phyloP scores from a whole-genome alignment of 441 rosid genomes.

The Pelargonium myrrhifolium region DNA sequence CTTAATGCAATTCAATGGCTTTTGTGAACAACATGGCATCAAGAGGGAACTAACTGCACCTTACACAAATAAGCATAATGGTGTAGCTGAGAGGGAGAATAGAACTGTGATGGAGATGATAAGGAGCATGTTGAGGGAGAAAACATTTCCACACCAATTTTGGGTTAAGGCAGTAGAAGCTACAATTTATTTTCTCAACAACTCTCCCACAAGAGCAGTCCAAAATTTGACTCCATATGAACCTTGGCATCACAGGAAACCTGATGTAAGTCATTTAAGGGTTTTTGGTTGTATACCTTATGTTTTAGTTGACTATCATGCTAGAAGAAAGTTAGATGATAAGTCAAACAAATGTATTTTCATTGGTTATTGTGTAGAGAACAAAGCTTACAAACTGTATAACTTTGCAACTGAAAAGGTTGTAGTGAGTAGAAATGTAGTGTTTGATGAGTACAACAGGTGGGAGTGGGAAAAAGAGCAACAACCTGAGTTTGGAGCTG shows the following conservation, averaged over 20 bases:
- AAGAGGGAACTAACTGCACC: neutral
- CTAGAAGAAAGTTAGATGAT: neutral
- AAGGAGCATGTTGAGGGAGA: neutral
- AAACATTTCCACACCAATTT: neutral
- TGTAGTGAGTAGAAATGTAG: neutral
- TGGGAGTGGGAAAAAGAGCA: neutral
- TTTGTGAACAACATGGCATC: neutral
- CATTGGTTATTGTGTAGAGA: too few relatives aligned
- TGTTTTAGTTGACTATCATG: neutral
- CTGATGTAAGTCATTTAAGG: neutral
- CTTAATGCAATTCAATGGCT: neutral
- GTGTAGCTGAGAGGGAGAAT: neutral
- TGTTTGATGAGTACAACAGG: neutral
- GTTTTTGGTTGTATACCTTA: neutral
- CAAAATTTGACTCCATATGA: neutral
- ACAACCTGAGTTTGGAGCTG: too few relatives aligned
- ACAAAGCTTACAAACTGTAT: too few relatives aligned
- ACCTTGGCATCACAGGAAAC: neutral
- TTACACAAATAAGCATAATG: neutral
- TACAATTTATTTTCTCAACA: neutral
- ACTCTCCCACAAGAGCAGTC: neutral
- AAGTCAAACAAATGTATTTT: too few relatives aligned
- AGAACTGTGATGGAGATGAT: neutral
- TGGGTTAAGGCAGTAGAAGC: neutral
- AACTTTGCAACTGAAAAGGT: too few relatives aligned